Evolutionary conservation across 208 protist species (phyloP), one percentile per base, ranked within the genome.

Genomic region (Trypanosoma vivax): DNA sequence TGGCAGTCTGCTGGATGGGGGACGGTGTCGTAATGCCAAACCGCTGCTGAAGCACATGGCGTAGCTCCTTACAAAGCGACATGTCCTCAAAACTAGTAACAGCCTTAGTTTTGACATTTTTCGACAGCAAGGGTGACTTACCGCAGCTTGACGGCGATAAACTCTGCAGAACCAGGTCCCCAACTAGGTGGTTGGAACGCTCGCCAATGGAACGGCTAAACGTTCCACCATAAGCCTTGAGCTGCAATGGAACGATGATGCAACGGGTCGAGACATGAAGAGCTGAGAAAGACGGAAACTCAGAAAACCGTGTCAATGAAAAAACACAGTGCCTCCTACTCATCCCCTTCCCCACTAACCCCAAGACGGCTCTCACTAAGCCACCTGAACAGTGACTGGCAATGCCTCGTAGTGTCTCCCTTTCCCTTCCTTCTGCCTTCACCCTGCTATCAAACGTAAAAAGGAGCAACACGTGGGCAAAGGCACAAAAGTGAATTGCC

Each of bases 1-100:
- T 83, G 9, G 79, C 72, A 13, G 59, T 75, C 52, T 91, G 83
- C 65, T 91, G 83, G 43, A 91, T 85, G 37, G 83, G 83, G n/a
- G 78, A 84, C 39, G 83, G 83, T 24, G 71, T 81, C 18, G 65
- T 64, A 7, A 91, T 53, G 7, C 73, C 67, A 27, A 80, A 50
- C 7, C 50, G 42, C n/a, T 57, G 46, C 34, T 11, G 24, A 10
- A 85, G 60, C 28, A 53, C 74, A 14, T 53, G 41, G 31, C 68
- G 69, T 56, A 88, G 60, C 62, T 60, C 70, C 19, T 69, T 55
- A 18, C 45, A 35, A 11, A 90, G 37, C 10, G 71, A 43, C 74
- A 91, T 85, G 33, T 83, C 83, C 0, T 60, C 48, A 50, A 87
- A 91, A 68, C 49, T 85, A 38, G 83, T 71, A 2, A 88, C 54